Percentiles rank a stretch among this genome's conserved stretches.
Conservation (phyloP, 176 grass and related monocot genomes). For the Musa itinerans region DNA sequence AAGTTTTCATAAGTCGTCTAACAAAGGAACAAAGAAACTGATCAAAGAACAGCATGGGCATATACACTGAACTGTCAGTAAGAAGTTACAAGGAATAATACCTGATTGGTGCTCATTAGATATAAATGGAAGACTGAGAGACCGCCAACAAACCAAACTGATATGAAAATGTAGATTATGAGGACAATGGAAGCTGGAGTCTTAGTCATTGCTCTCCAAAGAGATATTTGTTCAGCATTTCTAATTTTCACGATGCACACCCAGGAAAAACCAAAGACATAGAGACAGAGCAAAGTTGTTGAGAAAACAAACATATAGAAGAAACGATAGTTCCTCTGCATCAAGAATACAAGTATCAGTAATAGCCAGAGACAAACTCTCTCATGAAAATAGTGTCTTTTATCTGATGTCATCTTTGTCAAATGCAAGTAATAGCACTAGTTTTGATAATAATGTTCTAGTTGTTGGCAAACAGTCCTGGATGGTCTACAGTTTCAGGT, state of each 20-base stretch:
- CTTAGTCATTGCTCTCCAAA: conserved; percentile 4
- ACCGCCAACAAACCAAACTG: not conserved
- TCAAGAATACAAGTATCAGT: conserved; percentile 1
- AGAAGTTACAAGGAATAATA: not conserved
- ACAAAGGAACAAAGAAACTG: not conserved
- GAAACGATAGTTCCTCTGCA: not conserved
- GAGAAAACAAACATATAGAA: conserved; percentile 6
- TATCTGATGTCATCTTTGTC: not conserved
- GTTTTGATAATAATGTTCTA: too few species aligned
- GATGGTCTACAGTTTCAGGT: not conserved
- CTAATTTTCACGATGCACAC: not conserved
- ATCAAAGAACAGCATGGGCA: not conserved
- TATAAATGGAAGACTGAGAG: not conserved
- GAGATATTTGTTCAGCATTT: not conserved
- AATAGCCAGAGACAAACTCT: not conserved
- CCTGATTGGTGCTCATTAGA: conserved; percentile 4
- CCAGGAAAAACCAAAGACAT: conserved; percentile 4
- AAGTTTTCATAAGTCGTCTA: conserved; percentile 1
- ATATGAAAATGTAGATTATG: conserved; percentile 3
- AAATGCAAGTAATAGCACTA: not conserved
- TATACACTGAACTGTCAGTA: too few species aligned
- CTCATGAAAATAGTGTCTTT: not conserved
- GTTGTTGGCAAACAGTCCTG: too few species aligned
- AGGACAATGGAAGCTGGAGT: conserved; percentile 1
- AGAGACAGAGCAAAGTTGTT: not conserved